Conservation (phyloP, 2,329 filamentous ascomycete genomes). For the Zymoseptoria ardabiliae region DNA sequence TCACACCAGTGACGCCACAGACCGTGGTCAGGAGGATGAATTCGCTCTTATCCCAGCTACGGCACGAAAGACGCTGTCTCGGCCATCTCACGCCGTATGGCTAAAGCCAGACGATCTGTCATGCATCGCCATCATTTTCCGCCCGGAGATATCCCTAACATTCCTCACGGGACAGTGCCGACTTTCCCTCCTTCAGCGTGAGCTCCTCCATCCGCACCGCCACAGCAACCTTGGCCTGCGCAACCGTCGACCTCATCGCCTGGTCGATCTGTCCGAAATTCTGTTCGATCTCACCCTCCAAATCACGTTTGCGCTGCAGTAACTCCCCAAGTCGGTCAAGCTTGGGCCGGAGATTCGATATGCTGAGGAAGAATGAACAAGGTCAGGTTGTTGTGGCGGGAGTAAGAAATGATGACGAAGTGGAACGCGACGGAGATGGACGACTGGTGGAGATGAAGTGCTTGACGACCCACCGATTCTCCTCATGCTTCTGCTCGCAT, state of each 20-base stretch:
- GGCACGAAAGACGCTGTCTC: too few relatives aligned
- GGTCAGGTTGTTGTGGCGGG: neutral
- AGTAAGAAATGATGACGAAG: neutral
- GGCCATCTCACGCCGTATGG: too few relatives aligned
- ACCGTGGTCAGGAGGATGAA: too few relatives aligned
- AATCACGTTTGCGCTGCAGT: conserved; percentile 12
- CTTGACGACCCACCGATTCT: conserved; percentile 6
- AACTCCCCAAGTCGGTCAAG: conserved; percentile 18
- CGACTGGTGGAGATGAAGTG: neutral
- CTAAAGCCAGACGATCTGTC: too few relatives aligned
- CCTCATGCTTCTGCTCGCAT: conserved; percentile 2
- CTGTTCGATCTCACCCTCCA: conserved; percentile 10
- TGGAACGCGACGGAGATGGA: neutral
- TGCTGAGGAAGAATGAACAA: neutral
- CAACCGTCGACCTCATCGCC: conserved; percentile 5
- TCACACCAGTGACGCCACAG: too few relatives aligned
- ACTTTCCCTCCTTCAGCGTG: neutral
- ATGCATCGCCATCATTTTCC: too few relatives aligned
- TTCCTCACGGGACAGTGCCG: too few relatives aligned
- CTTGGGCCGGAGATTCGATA: conserved; percentile 11
- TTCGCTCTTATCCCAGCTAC: too few relatives aligned
- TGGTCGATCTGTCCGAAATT: conserved; percentile 9
- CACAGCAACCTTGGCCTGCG: conserved; percentile 16
- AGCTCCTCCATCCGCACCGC: neutral
- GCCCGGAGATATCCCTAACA: too few relatives aligned